A percentile compares a stretch with the other conserved stretches of the same genome.
Conservation (phyloP, 163 green algal species). For the Scenedesmus sp. region DNA sequence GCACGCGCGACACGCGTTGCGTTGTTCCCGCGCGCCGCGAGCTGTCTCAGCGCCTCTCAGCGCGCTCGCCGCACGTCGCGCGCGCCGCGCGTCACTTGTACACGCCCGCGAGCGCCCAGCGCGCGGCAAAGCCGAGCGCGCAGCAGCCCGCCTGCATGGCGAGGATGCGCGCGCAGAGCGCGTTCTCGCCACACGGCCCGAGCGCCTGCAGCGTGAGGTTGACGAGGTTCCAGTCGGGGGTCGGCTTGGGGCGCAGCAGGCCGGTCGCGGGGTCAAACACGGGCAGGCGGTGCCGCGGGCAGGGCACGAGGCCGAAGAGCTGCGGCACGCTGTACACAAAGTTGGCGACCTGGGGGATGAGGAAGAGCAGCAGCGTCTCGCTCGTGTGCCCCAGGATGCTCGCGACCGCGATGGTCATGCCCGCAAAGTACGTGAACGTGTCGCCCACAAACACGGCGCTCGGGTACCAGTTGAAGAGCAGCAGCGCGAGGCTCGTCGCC, state of each 20-base stretch:
- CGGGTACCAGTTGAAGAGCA: constrained; percentile 97
- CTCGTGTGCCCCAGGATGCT: constrained; percentile 98
- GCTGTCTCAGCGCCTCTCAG: neutral
- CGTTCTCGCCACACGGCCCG: constrained; percentile 79
- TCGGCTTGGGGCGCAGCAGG: constrained; percentile 75
- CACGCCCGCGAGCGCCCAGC: constrained; percentile 61
- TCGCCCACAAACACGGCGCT: constrained; percentile 96
- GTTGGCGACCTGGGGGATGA: constrained; percentile 98
- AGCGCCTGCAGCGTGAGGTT: constrained; percentile 86
- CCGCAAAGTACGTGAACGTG: constrained; percentile 99
- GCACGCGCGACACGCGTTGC: too few relatives aligned
- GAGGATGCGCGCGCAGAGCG: constrained; percentile 83
- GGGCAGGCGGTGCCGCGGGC: constrained; percentile 92
- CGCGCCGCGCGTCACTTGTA: constrained; percentile 69
- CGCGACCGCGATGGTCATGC: constrained; percentile 96
- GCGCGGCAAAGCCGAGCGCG: constrained; percentile 64
- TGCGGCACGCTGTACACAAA: constrained; percentile 98
- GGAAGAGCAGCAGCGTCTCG: constrained; percentile 98
- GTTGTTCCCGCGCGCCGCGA: neutral
- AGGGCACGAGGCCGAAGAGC: constrained; percentile 96
- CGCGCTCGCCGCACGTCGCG: too few relatives aligned
- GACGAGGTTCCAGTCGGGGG: constrained; percentile 93
- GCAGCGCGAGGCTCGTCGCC: constrained; percentile 84
- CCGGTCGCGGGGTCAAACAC: constrained; percentile 82
- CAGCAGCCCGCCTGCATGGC: constrained; percentile 82